phyloP scores from a whole-genome alignment of 495 filamentous ascomycete genomes.

The Penicillium cosmopolitanum region DNA sequence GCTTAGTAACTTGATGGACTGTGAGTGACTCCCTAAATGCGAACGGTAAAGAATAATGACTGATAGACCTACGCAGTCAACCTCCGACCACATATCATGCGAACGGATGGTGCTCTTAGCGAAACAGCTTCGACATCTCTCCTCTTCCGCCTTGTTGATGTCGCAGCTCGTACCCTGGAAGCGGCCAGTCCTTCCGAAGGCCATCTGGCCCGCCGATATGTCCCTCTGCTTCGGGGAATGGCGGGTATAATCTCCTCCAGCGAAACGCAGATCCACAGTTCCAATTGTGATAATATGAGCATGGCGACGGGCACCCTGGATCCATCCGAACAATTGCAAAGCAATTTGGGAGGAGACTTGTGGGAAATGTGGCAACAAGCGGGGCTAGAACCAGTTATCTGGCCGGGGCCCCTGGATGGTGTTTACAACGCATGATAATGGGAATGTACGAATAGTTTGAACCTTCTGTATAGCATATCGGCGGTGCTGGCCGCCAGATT shows the following conservation, averaged over 20 bases:
- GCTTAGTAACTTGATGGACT: conserved; percentile 7
- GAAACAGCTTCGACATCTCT: background rate
- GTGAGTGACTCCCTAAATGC: background rate
- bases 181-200: conserved; percentile 9
- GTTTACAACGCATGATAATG: background rate
- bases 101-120: background rate
- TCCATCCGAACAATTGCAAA: background rate
- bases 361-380: conserved; percentile 16
- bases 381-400: conserved; percentile 3
- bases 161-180: conserved; percentile 12
- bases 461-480: background rate
- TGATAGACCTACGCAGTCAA: background rate
- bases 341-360: conserved; percentile 4
- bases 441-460: background rate
- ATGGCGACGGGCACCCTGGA: background rate
- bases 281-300: background rate
- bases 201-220: conserved; percentile 9
- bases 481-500: background rate
- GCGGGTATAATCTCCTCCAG: conserved; percentile 2
- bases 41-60: no score
- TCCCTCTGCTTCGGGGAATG: conserved; percentile 7
- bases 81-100: background rate
- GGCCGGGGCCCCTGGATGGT: conserved; percentile 3
- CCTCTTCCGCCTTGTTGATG: conserved; percentile 6
- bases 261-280: background rate